Conservation (phyloP, 257 asterid genomes). For the Handroanthus guayacan region DNA sequence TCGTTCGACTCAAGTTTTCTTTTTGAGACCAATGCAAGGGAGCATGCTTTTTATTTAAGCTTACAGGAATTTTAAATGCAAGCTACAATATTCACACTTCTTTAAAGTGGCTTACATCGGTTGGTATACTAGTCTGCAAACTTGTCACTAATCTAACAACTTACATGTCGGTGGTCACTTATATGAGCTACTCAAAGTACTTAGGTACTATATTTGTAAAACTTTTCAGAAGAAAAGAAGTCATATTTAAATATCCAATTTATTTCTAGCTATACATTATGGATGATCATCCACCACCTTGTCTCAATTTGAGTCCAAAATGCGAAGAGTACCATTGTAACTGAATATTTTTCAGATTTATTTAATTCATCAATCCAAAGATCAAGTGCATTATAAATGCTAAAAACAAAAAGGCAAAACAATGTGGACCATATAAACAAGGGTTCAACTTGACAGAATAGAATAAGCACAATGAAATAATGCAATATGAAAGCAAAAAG, state of each 20-base stretch:
- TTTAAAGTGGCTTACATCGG: not conserved
- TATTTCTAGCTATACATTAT: not conserved
- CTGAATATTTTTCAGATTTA: not conserved
- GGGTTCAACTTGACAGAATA: not conserved
- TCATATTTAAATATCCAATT: not conserved
- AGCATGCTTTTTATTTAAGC: not conserved
- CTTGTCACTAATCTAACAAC: not conserved
- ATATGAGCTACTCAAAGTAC: not conserved
- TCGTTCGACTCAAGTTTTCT: too few species aligned
- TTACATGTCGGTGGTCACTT: not conserved
- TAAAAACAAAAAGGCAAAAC: not conserved
- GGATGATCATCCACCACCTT: not conserved
- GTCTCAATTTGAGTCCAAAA: not conserved
- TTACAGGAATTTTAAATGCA: not conserved
- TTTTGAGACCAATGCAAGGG: not conserved
- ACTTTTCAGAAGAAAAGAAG: not conserved
- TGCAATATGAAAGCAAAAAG: not conserved
- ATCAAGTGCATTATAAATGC: not conserved
- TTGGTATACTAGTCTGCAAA: not conserved
- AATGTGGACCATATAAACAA: not conserved
- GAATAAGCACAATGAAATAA: not conserved
- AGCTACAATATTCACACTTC: not conserved
- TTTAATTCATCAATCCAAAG: not conserved
- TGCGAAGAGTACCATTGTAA: not conserved
- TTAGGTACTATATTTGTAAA: not conserved